A percentile compares a stretch with the other conserved stretches of the same genome.
These are phyloP conservation scores for Syncephalastrum sp. DNA, from an alignment of 371 early-diverging fungal genomes.

Conservation along the genomic window DNA sequence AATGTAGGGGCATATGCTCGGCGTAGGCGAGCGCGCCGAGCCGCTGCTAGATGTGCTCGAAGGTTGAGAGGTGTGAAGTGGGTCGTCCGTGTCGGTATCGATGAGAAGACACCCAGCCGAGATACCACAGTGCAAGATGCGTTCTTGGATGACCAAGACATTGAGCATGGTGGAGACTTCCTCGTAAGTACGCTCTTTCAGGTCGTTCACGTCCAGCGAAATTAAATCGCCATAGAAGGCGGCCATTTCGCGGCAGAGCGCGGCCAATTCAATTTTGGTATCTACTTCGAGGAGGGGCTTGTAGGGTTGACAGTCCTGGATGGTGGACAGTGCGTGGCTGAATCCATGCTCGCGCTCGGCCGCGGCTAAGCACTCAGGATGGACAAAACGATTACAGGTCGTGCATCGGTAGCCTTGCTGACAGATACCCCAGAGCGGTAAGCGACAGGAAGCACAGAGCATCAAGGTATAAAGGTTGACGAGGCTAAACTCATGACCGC, in stretches of 20 bases:
- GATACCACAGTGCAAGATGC: conserved; percentile 40
- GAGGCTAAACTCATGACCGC: conserved; percentile 50
- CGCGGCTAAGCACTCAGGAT: conserved; percentile 38
- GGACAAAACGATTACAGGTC: conserved; percentile 52
- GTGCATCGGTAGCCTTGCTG: conserved; percentile 56
- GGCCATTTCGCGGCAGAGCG: conserved; percentile 15
- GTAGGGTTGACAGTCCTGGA: conserved; percentile 30
- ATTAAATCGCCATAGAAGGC: conserved; percentile 28
- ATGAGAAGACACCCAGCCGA: conserved; percentile 43
- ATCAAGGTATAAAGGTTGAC: conserved; percentile 56
- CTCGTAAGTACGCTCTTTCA: conserved; percentile 32
- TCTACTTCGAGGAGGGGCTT: conserved; percentile 32
- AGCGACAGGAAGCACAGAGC: conserved; percentile 50
- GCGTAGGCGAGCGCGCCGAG: too few species aligned
- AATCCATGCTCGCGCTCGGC: conserved; percentile 16
- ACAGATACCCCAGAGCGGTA: conserved; percentile 59
- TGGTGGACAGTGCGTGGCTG: conserved; percentile 1
- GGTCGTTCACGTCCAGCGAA: conserved; percentile 13
- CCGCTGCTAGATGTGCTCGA: too few species aligned
- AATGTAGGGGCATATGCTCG: conserved; percentile 13
- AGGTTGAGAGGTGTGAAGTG: conserved; percentile 6
- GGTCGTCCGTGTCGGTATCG: conserved; percentile 20
- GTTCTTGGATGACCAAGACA: conserved; percentile 35
- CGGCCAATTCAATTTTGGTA: conserved; percentile 20
- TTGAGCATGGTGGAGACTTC: conserved; percentile 38